Percentiles rank a stretch among this genome's conserved stretches.
These are phyloP conservation scores for Chrysopogon serrulatus DNA, from an alignment of 176 grass and related monocot species.

Conservation along the genomic window DNA sequence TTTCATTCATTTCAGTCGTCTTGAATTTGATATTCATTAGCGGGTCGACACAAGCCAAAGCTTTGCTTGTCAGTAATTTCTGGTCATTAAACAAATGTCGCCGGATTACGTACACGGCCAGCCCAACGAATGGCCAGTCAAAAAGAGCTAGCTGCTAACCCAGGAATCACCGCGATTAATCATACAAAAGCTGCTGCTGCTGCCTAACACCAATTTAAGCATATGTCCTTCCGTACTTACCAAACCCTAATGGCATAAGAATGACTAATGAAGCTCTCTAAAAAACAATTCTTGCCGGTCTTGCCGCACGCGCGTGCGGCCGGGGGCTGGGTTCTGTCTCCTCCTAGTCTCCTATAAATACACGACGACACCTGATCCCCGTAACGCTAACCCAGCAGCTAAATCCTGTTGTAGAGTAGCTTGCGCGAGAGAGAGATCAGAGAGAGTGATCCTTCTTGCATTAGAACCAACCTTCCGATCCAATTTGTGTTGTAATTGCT, in stretches of 20 bases:
- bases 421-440: too few relatives aligned
- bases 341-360: slow-evolving; percentile 34
- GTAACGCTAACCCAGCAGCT: slow-evolving; percentile 15
- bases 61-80: slow-evolving; percentile 3
- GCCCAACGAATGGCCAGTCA: slow-evolving; percentile 29
- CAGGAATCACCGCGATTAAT: slow-evolving; percentile 9
- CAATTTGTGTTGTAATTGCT: not conserved
- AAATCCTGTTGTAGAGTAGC: not conserved
- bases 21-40: not conserved
- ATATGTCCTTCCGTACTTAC: not conserved
- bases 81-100: slow-evolving; percentile 14
- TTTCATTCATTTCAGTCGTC: not conserved
- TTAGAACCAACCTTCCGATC: not conserved
- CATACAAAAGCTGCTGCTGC: slow-evolving; percentile 35
- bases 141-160: not conserved
- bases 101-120: slow-evolving; percentile 13
- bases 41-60: not conserved
- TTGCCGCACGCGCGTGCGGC: too few relatives aligned
- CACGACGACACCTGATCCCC: not conserved
- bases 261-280: not conserved
- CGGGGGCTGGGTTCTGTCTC: not conserved
- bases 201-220: slow-evolving; percentile 28
- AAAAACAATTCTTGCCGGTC: not conserved
- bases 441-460: not conserved
- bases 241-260: not conserved